A percentile compares a stretch with the other conserved stretches of the same genome.
Conservation (phyloP, 1,139 yeast genomes). For the Pichia sp. region DNA sequence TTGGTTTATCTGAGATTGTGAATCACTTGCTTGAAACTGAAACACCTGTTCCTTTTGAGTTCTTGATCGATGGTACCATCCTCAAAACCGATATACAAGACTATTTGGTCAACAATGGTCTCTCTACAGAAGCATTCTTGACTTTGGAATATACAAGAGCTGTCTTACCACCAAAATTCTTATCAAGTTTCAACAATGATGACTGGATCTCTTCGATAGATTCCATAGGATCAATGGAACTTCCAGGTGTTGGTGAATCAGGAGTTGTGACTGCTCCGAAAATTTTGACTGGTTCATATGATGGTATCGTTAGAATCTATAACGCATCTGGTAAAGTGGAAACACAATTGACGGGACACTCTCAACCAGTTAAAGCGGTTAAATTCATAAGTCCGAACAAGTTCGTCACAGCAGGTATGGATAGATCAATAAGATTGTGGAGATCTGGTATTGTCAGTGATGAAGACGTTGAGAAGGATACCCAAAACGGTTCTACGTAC, state of each 20-base stretch:
- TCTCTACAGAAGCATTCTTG: conserved; percentile 75
- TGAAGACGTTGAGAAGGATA: conserved; percentile 42
- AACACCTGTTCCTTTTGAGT: conserved; percentile 82
- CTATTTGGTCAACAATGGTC: conserved; percentile 66
- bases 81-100: conserved; percentile 74
- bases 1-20: conserved; percentile 90
- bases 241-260: conserved; percentile 23
- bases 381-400: conserved; percentile 70
- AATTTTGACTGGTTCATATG: conserved; percentile 86
- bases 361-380: conserved; percentile 77
- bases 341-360: conserved; percentile 80
- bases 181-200: conserved; percentile 84
- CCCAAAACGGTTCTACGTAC: conserved; percentile 66
- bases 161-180: conserved; percentile 84
- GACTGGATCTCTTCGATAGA: conserved; percentile 92
- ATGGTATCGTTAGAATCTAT: conserved; percentile 89
- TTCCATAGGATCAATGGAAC: conserved; percentile 31
- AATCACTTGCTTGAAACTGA: conserved; percentile 68
- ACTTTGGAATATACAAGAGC: conserved; percentile 88
- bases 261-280: conserved; percentile 36
- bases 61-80: conserved; percentile 77
- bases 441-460: conserved; percentile 49
- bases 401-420: conserved; percentile 82
- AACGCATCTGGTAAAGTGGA: conserved; percentile 77
- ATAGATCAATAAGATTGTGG: conserved; percentile 86